Evolutionary conservation across 2,329 filamentous ascomycete species (phyloP).

Genomic region (Fusarium sp.): DNA sequence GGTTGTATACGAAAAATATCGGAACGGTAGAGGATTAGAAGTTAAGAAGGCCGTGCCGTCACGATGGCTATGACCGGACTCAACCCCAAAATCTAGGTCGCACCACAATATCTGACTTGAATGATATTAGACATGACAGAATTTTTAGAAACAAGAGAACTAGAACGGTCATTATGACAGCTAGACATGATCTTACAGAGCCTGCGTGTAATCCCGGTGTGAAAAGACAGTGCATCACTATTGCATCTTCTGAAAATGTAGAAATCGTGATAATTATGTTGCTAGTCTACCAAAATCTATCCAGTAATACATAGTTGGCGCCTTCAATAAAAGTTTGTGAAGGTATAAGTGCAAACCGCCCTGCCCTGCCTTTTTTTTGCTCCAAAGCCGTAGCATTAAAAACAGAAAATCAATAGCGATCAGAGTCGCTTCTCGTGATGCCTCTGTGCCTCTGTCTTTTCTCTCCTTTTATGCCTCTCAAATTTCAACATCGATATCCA

Average conservation of each 20-base stretch:
- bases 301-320: conserved; percentile 5
- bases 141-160: background rate
- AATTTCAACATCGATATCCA: conserved; percentile 93
- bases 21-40: background rate
- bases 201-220: background rate
- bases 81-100: background rate
- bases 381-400: conserved; percentile 24
- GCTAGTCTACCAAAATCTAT: conserved; percentile 19
- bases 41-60: background rate
- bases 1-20: background rate
- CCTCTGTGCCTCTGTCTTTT: conserved; percentile 1
- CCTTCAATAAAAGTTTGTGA: background rate
- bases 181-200: background rate
- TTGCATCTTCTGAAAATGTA: background rate
- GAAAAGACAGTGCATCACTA: background rate
- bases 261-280: conserved; percentile 6
- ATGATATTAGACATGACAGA: background rate
- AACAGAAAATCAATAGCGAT: conserved; percentile 2
- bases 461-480: conserved; percentile 52
- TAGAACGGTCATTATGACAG: background rate
- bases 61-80: background rate
- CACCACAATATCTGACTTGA: background rate
- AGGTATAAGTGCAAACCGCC: conserved; percentile 22
- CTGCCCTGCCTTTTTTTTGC: conserved; percentile 5
- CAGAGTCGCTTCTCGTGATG: conserved; percentile 22